Evolutionary conservation across 495 filamentous ascomycete genomes (phyloP), one percentile per base, ranked within the genome.

Genomic region (Talaromyces stipitatus): DNA sequence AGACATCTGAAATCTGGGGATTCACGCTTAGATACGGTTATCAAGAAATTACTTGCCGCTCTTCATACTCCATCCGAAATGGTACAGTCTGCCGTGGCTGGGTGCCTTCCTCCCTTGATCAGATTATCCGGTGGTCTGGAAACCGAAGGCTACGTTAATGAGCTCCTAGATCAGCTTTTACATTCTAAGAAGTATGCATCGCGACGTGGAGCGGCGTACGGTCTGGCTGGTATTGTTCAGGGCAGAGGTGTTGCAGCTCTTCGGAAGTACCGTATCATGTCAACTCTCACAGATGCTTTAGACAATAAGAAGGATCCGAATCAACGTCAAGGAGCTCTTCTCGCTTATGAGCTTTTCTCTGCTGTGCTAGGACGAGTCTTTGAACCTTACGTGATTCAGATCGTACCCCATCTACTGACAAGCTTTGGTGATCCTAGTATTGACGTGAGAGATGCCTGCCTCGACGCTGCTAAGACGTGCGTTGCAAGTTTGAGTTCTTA

Each of bases 41-140:
- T 97, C 28, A 84, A 90, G 58, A 82, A 90, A 56, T 76, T 98
- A 16, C 80, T 97, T 30, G 82, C 81, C 22, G 95, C 95, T 5
- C 78, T 98, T 26, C 89, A 86, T 63, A 97, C 92, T 8, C 94
- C 94, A n/a, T 97, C 92, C 3, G 94, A 98, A 67, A 87, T 88
- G 8, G 94, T 98, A 3, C 94, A 98, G 68, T 96, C 94, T 64
- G 94, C 94, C 22, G 90, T 97, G 12, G 90, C 94, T 5, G 89
- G 90, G 59, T 98, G 94, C 65, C 76, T 98, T 14, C 94, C 95
- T 4, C 91, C 94, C 0, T 77, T 98, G 4, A 85, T 97, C 50
- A 85, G 86, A 50, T 84, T 89, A 2, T 91, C 86, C 53, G 81
- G 80, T n/a, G 80, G n/a, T 7, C 7, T 88, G 32, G 85, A 90